Evolutionary conservation across 371 early-diverging fungal genomes (phyloP).

Genomic region (Dichotomocladium elegans): DNA sequence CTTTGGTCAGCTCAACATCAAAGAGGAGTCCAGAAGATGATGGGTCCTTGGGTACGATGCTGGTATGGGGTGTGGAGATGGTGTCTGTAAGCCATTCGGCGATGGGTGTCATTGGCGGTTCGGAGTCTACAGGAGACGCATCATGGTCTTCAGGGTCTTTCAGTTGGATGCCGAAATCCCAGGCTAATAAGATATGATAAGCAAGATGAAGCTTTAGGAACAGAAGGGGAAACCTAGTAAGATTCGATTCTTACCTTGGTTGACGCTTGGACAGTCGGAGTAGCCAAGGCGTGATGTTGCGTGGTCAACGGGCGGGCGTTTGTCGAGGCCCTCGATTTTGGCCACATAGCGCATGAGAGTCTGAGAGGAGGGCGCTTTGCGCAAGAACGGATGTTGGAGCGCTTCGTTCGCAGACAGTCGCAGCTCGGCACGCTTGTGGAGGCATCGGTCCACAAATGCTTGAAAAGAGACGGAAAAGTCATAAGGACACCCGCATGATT

Average conservation of each 20-base stretch:
- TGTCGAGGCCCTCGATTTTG: not conserved
- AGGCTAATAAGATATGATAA: no score
- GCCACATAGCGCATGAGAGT: not conserved
- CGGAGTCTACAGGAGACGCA: not conserved
- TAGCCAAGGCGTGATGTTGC: no score
- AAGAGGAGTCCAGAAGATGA: not conserved
- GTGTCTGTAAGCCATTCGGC: no score
- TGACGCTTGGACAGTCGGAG: no score
- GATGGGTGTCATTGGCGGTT: not conserved
- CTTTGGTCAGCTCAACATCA: conserved; percentile 11
- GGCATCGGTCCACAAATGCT: conserved; percentile 31
- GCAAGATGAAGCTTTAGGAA: no score
- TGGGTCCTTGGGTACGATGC: not conserved
- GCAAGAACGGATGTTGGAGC: conserved; percentile 59
- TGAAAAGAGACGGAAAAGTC: conserved; percentile 11
- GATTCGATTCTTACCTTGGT: no score
- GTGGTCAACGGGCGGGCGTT: no score
- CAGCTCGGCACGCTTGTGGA: conserved; percentile 63
- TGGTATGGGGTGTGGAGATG: not conserved
- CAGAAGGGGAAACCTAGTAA: no score
- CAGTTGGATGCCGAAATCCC: conserved; percentile 1
- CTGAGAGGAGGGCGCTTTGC: conserved; percentile 18
- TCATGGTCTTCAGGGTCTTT: not conserved
- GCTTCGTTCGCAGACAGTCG: conserved; percentile 67
- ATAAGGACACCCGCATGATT: conserved; percentile 11